These are phyloP conservation scores for Saturnispora mendoncae DNA, from an alignment of 805 yeast species.

Conservation along the genomic window DNA sequence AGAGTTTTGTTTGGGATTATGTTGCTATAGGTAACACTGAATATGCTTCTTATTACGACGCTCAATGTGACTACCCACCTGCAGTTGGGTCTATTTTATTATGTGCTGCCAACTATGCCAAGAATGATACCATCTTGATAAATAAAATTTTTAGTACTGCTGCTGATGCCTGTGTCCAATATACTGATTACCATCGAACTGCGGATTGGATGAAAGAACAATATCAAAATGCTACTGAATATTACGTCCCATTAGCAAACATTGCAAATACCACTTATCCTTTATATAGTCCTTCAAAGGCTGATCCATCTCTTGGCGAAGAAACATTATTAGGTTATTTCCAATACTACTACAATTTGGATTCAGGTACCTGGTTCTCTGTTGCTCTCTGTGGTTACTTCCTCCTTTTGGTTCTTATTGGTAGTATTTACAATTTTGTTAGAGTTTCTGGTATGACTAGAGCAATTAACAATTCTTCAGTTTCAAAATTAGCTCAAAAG, in stretches of 20 bases:
- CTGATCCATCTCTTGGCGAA: conserved; percentile 10
- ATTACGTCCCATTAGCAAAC: conserved; percentile 8
- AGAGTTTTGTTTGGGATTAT: conserved; percentile 17
- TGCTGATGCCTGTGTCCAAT: conserved; percentile 15
- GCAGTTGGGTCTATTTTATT: conserved; percentile 13
- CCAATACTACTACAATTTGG: conserved; percentile 18
- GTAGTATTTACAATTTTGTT: conserved; percentile 29
- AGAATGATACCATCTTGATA: conserved; percentile 4
- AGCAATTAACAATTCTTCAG: conserved; percentile 10
- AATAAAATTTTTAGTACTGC: conserved; percentile 3
- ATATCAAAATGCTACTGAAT: conserved; percentile 3
- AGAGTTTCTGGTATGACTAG: conserved; percentile 24
- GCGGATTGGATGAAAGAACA: conserved; percentile 16
- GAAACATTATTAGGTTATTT: conserved; percentile 8
- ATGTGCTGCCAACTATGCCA: conserved; percentile 9
- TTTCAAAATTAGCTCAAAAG: conserved; percentile 21
- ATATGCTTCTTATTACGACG: conserved; percentile 7
- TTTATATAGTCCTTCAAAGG: conserved; percentile 12
- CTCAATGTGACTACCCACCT: conserved; percentile 17
- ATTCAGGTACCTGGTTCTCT: conserved; percentile 27
- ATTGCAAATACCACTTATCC: conserved; percentile 11
- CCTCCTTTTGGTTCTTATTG: conserved; percentile 30
- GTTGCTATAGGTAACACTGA: conserved; percentile 1
- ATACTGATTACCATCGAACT: conserved; percentile 12
- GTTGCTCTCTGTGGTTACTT: conserved; percentile 32